Evolutionary conservation across 305 asterid genomes (phyloP).

Genomic region (Nicotiana rustica): DNA sequence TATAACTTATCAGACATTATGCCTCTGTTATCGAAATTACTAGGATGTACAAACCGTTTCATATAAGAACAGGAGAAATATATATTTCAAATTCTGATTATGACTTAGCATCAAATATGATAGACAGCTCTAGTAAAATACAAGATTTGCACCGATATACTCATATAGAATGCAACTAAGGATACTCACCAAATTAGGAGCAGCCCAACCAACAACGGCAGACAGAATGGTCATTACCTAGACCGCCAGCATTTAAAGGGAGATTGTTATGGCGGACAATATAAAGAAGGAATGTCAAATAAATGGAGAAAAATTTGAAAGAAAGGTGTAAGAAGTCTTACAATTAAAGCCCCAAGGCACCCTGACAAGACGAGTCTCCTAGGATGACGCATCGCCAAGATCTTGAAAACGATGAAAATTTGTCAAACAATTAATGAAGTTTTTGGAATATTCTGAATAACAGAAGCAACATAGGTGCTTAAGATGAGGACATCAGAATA

Average conservation of each 20-base stretch:
- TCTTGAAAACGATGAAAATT: constrained; percentile 50
- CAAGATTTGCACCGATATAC: constrained; percentile 6
- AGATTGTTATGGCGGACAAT: neutral
- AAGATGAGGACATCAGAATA: constrained; percentile 12
- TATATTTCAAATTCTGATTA: neutral
- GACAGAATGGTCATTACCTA: constrained; percentile 97
- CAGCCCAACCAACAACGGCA: constrained; percentile 95
- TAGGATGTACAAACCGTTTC: neutral
- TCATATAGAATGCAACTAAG: neutral
- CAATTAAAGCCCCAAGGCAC: constrained; percentile 92
- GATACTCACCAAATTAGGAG: constrained; percentile 77
- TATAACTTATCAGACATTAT: neutral
- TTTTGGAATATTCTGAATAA: neutral
- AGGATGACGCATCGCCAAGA: constrained; percentile 97
- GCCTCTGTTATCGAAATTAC: neutral
- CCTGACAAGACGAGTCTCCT: constrained; percentile 88
- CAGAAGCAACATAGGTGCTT: neutral
- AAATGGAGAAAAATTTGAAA: constrained; percentile 24
- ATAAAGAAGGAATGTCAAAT: neutral
- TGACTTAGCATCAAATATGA: neutral
- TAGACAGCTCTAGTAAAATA: neutral
- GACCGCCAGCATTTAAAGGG: constrained; percentile 36
- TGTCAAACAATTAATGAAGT: neutral
- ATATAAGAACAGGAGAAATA: neutral
- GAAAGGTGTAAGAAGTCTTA: constrained; percentile 52